These are phyloP conservation scores for Colletotrichum sp. DNA, from an alignment of 2,329 filamentous ascomycete species.

Conservation along the genomic window DNA sequence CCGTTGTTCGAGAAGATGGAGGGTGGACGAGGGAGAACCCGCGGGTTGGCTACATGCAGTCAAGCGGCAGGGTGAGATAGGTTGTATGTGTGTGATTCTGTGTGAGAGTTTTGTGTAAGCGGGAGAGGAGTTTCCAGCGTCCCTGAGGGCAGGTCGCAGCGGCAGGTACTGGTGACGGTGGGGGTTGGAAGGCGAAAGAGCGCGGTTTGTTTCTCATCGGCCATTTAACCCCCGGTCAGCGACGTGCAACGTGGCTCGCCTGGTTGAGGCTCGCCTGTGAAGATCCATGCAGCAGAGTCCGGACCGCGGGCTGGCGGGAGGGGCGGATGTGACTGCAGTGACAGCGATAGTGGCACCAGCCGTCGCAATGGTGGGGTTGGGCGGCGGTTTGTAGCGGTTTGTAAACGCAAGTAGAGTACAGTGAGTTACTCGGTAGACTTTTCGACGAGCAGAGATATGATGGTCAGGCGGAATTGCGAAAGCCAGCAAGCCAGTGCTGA, in stretches of 20 bases:
- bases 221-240: slow-evolving; percentile 18
- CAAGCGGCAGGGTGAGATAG: neutral
- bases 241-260: slow-evolving; percentile 27
- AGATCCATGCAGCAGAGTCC: slow-evolving; percentile 21
- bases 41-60: slow-evolving; percentile 1
- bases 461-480: neutral
- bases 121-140: neutral
- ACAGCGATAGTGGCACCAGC: slow-evolving; percentile 7
- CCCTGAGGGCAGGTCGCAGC: neutral
- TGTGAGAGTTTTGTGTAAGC: neutral
- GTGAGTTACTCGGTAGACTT: neutral
- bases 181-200: neutral
- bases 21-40: neutral
- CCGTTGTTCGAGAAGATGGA: slow-evolving; percentile 4
- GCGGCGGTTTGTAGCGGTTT: neutral
- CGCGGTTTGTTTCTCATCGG: slow-evolving; percentile 12
- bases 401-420: neutral
- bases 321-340: slow-evolving; percentile 17
- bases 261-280: slow-evolving; percentile 21
- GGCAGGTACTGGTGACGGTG: neutral
- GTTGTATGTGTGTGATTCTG: neutral
- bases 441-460: neutral
- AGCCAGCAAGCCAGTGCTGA: neutral
- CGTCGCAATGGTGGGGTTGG: slow-evolving; percentile 8
- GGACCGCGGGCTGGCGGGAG: slow-evolving; percentile 21